Evolutionary conservation across 208 protist species (phyloP).

Genomic region (Angomonas desouzai): DNA sequence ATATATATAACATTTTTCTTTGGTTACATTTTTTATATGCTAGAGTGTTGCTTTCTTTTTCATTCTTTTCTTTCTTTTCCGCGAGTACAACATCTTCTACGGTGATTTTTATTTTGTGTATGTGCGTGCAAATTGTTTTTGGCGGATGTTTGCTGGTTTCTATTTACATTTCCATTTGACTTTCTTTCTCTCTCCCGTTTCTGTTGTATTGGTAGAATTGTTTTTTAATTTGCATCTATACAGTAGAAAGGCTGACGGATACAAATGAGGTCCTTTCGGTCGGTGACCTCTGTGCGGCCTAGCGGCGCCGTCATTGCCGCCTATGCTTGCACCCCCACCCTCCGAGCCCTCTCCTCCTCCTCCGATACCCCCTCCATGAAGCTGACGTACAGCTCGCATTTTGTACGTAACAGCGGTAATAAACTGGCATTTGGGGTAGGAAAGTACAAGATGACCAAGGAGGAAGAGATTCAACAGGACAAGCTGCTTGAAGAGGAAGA

Average conservation of each 20-base stretch:
- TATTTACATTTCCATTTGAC: no score
- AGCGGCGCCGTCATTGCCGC: no score
- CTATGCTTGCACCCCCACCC: no score
- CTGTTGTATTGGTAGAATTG: no score
- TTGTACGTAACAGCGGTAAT: neutral
- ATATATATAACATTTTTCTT: slow-evolving; percentile 15
- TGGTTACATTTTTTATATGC: slow-evolving; percentile 13
- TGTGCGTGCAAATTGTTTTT: no score
- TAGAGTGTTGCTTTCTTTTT: slow-evolving; percentile 18
- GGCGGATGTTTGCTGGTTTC: no score
- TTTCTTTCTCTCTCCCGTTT: no score
- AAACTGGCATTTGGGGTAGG: slow-evolving; percentile 7
- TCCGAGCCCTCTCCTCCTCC: neutral
- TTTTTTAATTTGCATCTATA: no score
- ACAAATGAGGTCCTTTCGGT: no score
- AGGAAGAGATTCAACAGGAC: slow-evolving; percentile 43
- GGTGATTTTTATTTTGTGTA: no score
- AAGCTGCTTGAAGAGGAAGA: slow-evolving; percentile 73
- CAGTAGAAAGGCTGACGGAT: no score
- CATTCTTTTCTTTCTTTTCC: slow-evolving; percentile 5
- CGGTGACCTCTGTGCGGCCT: no score
- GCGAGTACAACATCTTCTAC: neutral
- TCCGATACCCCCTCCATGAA: neutral
- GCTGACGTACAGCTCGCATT: slow-evolving; percentile 1
- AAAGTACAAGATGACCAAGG: slow-evolving; percentile 4